A percentile compares a stretch with the other conserved stretches of the same genome.
Evolutionary conservation across 2,329 filamentous ascomycete species (phyloP).

Genomic region (Lomentospora prolificans): DNA sequence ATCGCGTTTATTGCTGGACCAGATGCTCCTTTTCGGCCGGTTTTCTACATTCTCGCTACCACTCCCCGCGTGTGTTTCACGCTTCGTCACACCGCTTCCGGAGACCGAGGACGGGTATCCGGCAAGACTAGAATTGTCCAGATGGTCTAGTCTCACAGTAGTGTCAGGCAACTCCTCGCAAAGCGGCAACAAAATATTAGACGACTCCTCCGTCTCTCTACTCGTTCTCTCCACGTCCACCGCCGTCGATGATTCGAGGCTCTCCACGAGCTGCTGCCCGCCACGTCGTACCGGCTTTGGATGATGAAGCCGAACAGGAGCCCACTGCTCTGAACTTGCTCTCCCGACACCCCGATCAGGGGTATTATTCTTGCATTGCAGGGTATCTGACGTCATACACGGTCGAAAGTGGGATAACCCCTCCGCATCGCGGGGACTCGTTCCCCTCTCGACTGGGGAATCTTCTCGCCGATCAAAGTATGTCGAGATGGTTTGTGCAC

Average conservation of each 20-base stretch:
- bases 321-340: background rate
- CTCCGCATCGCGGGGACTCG: background rate
- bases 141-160: background rate
- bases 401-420: background rate
- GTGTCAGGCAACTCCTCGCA: slow-evolving; percentile 2
- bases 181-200: slow-evolving; percentile 4
- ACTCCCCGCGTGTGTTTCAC: background rate
- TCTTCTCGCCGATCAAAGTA: background rate
- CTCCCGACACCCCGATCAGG: background rate
- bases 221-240: background rate
- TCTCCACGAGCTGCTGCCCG: background rate
- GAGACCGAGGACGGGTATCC: background rate
- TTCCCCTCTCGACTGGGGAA: background rate
- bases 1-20: background rate
- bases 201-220: background rate
- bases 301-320: background rate
- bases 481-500: background rate
- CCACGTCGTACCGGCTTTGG: background rate
- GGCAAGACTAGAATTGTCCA: background rate
- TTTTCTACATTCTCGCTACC: background rate
- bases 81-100: background rate
- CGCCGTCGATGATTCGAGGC: background rate
- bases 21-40: background rate
- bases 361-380: background rate
- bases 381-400: background rate